Conservation (phyloP, 176 grass and related monocot species). For the Triticum urartu region DNA sequence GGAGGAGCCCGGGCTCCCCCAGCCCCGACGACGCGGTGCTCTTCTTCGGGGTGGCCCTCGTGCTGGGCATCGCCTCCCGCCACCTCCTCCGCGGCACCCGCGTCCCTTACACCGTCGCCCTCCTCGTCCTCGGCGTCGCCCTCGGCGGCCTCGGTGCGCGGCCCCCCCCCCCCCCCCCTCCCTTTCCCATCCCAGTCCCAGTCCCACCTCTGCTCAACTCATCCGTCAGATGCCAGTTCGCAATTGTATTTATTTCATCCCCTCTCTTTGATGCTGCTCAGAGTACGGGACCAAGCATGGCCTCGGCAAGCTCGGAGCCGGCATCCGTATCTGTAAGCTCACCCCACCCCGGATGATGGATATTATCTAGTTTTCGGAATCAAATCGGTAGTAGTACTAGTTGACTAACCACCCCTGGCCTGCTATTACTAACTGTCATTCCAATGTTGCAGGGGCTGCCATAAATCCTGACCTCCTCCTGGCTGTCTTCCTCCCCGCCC, state of each 20-base stretch:
- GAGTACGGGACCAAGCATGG: conserved; percentile 75
- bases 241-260: not conserved
- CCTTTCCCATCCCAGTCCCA: no score
- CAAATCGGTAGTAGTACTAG: no score
- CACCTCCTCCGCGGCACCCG: conserved; percentile 85
- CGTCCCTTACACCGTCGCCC: conserved; percentile 94
- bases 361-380: not conserved
- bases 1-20: not conserved
- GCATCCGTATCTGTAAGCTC: conserved; percentile 90
- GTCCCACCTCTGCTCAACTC: not conserved
- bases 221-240: not conserved
- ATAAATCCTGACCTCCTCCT: conserved; percentile 90
- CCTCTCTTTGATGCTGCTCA: conserved; percentile 4
- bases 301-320: conserved; percentile 81
- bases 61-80: conserved; percentile 92
- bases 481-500: conserved; percentile 85
- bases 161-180: no score
- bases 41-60: conserved; percentile 79
- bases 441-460: conserved; percentile 60
- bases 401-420: not conserved
- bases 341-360: not conserved
- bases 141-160: conserved; percentile 63
- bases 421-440: not conserved
- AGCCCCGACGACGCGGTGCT: conserved; percentile 80
- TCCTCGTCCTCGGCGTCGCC: conserved; percentile 76